phyloP scores from a whole-genome alignment of 257 asterid species.

The Solanum peruvianum region DNA sequence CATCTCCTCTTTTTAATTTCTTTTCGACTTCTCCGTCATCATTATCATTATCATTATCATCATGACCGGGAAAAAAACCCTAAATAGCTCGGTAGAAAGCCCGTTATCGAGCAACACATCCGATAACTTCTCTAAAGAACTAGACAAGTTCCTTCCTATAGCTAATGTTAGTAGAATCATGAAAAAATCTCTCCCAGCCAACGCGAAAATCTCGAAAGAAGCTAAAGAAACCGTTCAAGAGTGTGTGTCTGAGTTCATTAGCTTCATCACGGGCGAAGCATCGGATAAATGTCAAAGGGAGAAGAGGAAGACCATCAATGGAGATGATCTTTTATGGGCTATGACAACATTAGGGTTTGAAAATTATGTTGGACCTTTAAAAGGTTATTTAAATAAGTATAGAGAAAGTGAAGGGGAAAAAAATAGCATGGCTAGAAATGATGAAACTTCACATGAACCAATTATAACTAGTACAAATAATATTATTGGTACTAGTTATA shows the following conservation, averaged over 20 bases:
- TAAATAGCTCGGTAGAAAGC: constrained; percentile 3
- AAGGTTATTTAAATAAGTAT: constrained; percentile 26
- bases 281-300: constrained; percentile 50
- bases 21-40: background rate
- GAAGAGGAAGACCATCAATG: constrained; percentile 52
- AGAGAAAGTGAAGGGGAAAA: constrained; percentile 33
- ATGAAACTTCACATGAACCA: background rate
- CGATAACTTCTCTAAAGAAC: constrained; percentile 10
- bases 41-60: background rate
- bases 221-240: constrained; percentile 48
- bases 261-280: constrained; percentile 53
- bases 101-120: constrained; percentile 1
- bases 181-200: constrained; percentile 52
- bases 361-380: constrained; percentile 31
- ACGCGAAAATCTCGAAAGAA: constrained; percentile 55
- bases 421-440: constrained; percentile 10
- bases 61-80: constrained; percentile 24
- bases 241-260: constrained; percentile 55
- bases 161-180: constrained; percentile 50
- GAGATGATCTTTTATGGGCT: constrained; percentile 52
- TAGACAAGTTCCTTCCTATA: constrained; percentile 36
- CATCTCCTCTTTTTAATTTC: background rate
- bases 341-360: constrained; percentile 56
- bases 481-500: background rate
- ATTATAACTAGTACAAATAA: background rate